Conservation (phyloP, 2,329 filamentous ascomycete species). For the Colletotrichum zoysiae region DNA sequence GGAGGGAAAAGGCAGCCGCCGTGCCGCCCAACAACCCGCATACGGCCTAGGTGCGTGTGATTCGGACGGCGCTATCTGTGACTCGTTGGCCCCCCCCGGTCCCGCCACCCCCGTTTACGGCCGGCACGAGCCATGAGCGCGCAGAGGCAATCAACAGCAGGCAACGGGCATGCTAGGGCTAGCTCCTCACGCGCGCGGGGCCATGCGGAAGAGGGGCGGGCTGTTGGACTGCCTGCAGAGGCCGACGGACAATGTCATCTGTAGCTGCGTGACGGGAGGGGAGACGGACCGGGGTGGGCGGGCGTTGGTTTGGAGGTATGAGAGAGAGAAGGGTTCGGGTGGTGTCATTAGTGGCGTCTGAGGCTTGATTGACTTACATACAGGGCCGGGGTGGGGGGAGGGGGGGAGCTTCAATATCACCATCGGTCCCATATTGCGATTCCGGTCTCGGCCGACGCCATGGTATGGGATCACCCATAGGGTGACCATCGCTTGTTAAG, state of each 20-base stretch:
- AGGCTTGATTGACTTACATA: conserved; percentile 26
- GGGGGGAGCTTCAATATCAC: neutral
- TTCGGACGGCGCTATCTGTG: conserved; percentile 42
- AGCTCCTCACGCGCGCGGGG: conserved; percentile 24
- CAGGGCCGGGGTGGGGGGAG: neutral
- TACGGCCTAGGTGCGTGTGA: conserved; percentile 40
- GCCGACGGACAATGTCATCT: neutral
- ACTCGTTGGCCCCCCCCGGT: conserved; percentile 28
- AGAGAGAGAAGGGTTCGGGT: conserved; percentile 22
- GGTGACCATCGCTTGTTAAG: conserved; percentile 6
- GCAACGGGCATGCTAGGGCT: conserved; percentile 28
- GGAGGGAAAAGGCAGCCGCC: conserved; percentile 19
- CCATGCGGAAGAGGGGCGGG: conserved; percentile 18
- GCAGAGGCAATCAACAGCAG: conserved; percentile 9
- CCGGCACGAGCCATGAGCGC: conserved; percentile 38
- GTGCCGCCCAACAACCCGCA: conserved; percentile 32
- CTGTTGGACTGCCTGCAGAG: conserved; percentile 5
- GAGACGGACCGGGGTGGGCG: conserved; percentile 6
- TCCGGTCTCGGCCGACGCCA: conserved; percentile 10
- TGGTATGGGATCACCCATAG: conserved; percentile 1
- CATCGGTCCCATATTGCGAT: conserved; percentile 13
- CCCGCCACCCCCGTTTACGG: conserved; percentile 28
- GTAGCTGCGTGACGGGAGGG: conserved; percentile 22
- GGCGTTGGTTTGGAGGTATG: conserved; percentile 4
- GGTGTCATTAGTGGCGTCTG: conserved; percentile 27